phyloP scores from a whole-genome alignment of 1,139 yeast species.

The Citeromyces hawaiiensis region DNA sequence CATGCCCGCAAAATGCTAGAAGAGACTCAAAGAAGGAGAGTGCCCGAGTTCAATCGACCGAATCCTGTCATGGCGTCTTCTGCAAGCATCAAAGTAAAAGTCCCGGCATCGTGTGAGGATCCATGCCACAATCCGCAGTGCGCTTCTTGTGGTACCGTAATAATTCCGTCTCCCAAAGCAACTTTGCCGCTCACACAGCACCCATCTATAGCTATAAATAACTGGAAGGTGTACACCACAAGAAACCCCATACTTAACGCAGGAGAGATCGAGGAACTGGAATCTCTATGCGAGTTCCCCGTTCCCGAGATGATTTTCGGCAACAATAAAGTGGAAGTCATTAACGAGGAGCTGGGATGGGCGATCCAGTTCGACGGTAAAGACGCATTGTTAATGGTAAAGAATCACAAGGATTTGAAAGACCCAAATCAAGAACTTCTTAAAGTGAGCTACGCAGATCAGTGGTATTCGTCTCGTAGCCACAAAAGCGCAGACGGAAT shows the following conservation, averaged over 20 bases:
- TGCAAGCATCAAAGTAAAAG: neutral
- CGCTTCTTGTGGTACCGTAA: constrained; percentile 52
- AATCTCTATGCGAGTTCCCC: constrained; percentile 56
- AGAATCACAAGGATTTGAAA: constrained; percentile 21
- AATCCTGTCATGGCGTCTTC: neutral
- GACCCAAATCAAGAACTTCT: constrained; percentile 21
- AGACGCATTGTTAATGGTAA: constrained; percentile 65
- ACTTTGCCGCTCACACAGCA: constrained; percentile 45
- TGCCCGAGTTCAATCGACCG: neutral
- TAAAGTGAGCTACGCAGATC: constrained; percentile 77
- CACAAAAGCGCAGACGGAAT: constrained; percentile 21
- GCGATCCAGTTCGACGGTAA: constrained; percentile 57
- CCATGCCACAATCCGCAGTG: constrained; percentile 33
- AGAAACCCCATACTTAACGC: constrained; percentile 71
- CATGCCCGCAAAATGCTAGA: constrained; percentile 1
- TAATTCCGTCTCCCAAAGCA: constrained; percentile 62
- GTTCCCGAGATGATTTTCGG: constrained; percentile 98
- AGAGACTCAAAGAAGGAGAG: constrained; percentile 1
- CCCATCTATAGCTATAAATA: constrained; percentile 52
- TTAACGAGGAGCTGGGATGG: constrained; percentile 28
- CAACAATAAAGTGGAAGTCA: constrained; percentile 52
- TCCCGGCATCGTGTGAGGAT: constrained; percentile 2
- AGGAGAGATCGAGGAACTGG: constrained; percentile 58
- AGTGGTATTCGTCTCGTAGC: constrained; percentile 66
- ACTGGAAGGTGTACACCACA: constrained; percentile 67